phyloP scores from a whole-genome alignment of 225 moss, liverwort and hornwort genomes.

The Physcomitrellopsis africana region DNA sequence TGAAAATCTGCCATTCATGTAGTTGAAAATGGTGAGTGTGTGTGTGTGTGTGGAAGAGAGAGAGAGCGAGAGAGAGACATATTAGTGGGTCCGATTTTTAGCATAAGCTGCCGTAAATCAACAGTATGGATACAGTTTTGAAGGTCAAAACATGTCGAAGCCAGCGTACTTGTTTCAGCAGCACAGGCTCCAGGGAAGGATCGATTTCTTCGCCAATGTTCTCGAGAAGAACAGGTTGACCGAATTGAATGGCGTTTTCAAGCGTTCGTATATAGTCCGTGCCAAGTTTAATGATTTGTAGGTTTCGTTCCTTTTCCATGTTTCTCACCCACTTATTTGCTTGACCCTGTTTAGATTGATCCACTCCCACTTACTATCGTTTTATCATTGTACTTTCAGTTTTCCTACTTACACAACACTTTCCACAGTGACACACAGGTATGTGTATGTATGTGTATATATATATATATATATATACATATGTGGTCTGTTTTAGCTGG shows the following conservation, averaged over 20 bases:
- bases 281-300: conserved; percentile 94
- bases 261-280: conserved; percentile 76
- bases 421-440: no score
- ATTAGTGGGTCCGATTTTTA: no score
- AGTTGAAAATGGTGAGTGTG: neutral
- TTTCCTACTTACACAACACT: no score
- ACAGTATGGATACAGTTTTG: no score
- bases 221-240: conserved; percentile 86
- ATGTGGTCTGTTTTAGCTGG: no score
- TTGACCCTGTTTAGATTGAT: conserved; percentile 61
- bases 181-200: conserved; percentile 81
- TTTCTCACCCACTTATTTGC: conserved; percentile 96
- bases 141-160: no score
- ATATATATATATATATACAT: neutral
- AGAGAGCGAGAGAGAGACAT: no score
- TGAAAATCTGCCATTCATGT: conserved; percentile 62
- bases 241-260: conserved; percentile 97
- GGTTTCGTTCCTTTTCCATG: conserved; percentile 84
- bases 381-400: no score
- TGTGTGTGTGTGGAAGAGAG: no score
- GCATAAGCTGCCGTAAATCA: no score
- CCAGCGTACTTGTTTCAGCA: conserved; percentile 70
- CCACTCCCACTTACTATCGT: neutral
- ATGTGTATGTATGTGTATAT: no score
- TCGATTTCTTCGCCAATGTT: conserved; percentile 94